phyloP scores from a whole-genome alignment of 306 rosid species.

The Sophora flavescens region DNA sequence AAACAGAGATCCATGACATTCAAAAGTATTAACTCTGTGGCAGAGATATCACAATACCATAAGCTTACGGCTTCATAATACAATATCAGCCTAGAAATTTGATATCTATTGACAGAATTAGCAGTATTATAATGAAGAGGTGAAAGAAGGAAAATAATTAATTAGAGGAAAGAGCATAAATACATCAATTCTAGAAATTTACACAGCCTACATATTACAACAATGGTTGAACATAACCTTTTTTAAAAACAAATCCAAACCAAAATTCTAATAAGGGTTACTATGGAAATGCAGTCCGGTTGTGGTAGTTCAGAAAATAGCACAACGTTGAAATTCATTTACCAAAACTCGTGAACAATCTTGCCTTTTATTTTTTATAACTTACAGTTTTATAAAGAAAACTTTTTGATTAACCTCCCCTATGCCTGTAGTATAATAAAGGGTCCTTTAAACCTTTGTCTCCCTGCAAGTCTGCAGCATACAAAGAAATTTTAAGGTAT shows the following conservation, averaged over 20 bases:
- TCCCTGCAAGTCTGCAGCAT: background rate
- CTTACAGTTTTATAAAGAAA: background rate
- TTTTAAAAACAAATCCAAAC: background rate
- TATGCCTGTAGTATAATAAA: background rate
- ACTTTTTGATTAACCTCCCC: background rate
- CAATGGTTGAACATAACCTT: background rate
- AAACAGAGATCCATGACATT: background rate
- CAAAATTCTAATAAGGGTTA: background rate
- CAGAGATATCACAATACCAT: too few relatives aligned
- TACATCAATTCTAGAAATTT: background rate
- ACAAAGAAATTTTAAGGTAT: background rate
- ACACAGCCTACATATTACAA: background rate
- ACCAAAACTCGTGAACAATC: background rate
- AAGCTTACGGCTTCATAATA: background rate
- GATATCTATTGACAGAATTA: background rate
- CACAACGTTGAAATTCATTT: background rate
- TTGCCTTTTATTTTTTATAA: background rate
- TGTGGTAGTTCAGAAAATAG: background rate
- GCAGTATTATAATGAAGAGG: background rate
- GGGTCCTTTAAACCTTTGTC: background rate
- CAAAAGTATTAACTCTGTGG: background rate
- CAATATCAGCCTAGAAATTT: background rate
- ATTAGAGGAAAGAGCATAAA: background rate
- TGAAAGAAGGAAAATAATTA: background rate
- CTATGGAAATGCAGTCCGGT: background rate